Conservation (phyloP, 2,329 filamentous ascomycete genomes). For the Mycogone perniciosa region DNA sequence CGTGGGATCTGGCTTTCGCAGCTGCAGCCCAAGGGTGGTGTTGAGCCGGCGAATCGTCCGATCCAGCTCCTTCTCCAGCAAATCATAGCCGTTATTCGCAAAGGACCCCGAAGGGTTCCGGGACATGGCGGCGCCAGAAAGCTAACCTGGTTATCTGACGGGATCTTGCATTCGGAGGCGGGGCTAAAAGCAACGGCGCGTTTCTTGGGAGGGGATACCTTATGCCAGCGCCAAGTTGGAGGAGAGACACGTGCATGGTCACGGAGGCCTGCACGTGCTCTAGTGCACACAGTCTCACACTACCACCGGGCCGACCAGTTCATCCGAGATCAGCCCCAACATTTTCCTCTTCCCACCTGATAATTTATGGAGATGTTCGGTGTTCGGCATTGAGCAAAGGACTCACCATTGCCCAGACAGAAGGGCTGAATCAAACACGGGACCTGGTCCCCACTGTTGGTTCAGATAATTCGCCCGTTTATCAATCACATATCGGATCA, state of each 20-base stretch:
- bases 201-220: not conserved
- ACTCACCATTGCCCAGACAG: not conserved
- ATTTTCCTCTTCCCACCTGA: not conserved
- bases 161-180: not conserved
- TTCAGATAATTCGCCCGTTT: not conserved
- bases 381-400: slow-evolving; percentile 29
- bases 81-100: not conserved
- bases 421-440: not conserved
- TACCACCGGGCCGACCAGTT: slow-evolving; percentile 5
- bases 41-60: slow-evolving; percentile 22
- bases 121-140: slow-evolving; percentile 2
- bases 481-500: slow-evolving; percentile 4
- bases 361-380: slow-evolving; percentile 25
- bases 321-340: slow-evolving; percentile 4
- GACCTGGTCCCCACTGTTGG: slow-evolving; percentile 8
- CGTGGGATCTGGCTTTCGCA: slow-evolving; percentile 18
- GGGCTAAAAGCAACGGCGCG: not conserved
- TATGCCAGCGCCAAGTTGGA: not conserved
- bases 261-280: not conserved
- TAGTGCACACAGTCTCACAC: not conserved
- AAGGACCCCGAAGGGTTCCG: not conserved
- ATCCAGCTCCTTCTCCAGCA: slow-evolving; percentile 14
- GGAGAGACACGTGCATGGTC: not conserved
- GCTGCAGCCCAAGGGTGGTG: slow-evolving; percentile 20
- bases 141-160: not conserved